Evolutionary conservation across 2,329 filamentous ascomycete species (phyloP).

Genomic region (Conoideocrella luteorostrata): DNA sequence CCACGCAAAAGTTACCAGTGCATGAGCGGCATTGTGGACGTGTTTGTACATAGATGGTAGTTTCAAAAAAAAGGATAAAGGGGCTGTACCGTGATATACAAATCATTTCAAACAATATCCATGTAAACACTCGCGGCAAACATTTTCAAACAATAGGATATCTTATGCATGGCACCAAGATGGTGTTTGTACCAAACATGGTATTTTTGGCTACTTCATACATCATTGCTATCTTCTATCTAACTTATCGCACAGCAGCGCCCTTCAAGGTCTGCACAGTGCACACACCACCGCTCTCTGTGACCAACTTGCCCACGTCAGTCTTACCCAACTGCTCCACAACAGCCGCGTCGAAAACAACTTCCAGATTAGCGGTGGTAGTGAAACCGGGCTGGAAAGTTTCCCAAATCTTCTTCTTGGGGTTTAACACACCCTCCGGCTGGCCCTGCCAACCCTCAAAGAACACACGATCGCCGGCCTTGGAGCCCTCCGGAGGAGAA

Average conservation of each 20-base stretch:
- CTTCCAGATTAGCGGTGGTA: slow-evolving; percentile 73
- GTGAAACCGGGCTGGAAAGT: slow-evolving; percentile 93
- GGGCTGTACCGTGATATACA: too few species aligned
- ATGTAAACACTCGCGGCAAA: too few species aligned
- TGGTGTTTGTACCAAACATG: too few species aligned
- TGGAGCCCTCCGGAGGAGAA: slow-evolving; percentile 67
- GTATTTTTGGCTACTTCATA: too few species aligned
- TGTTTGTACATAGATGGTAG: too few species aligned
- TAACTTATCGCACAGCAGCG: slow-evolving; percentile 65
- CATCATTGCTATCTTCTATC: too few species aligned
- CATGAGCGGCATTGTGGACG: too few species aligned
- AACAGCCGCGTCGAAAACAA: slow-evolving; percentile 74
- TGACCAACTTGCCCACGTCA: slow-evolving; percentile 63
- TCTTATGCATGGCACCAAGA: too few species aligned
- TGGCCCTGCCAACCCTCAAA: slow-evolving; percentile 94
- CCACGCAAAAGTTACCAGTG: too few species aligned
- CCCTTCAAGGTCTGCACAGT: slow-evolving; percentile 75
- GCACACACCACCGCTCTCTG: slow-evolving; percentile 71
- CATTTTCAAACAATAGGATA: too few species aligned
- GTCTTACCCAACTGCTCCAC: slow-evolving; percentile 73
- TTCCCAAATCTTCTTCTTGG: slow-evolving; percentile 99
- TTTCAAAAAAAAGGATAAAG: too few species aligned
- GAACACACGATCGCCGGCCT: slow-evolving; percentile 80
- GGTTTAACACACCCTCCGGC: slow-evolving; percentile 89
- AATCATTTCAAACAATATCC: too few species aligned